phyloP scores from a whole-genome alignment of 768 basidiomycete species.

The Mycena leptocephala region DNA sequence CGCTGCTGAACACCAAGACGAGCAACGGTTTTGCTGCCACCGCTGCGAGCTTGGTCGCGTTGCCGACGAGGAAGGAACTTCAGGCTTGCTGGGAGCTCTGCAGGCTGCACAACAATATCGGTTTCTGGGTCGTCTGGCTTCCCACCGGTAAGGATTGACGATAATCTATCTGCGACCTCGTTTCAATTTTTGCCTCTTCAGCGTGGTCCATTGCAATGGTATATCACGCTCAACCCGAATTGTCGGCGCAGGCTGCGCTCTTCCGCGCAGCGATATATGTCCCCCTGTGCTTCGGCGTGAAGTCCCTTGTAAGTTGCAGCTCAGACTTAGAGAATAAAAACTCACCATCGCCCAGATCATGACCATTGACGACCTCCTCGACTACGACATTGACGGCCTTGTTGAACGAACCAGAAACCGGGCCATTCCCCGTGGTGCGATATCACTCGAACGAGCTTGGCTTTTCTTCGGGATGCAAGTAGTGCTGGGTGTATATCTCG shows the following conservation, averaged over 20 bases:
- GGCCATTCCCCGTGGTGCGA: conserved; percentile 46
- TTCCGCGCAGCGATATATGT: conserved; percentile 41
- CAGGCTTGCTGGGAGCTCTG: conserved; percentile 50
- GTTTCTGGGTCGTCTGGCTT: conserved; percentile 48
- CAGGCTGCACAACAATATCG: conserved; percentile 49
- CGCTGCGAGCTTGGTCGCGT: conserved; percentile 10
- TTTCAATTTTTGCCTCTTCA: not conserved
- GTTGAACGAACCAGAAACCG: conserved; percentile 45
- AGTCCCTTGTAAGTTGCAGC: conserved; percentile 43
- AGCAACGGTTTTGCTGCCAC: not conserved
- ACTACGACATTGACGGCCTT: conserved; percentile 45
- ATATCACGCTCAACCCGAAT: conserved; percentile 42
- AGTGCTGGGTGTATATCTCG: conserved; percentile 38
- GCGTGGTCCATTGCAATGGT: conserved; percentile 52
- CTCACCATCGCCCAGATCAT: conserved; percentile 42
- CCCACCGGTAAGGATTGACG: conserved; percentile 38
- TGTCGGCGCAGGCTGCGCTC: conserved; percentile 35
- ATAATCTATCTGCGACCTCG: not conserved
- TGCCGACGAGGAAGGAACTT: conserved; percentile 40
- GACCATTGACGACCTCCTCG: conserved; percentile 51
- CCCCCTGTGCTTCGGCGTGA: conserved; percentile 47
- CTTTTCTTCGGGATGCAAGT: conserved; percentile 45
- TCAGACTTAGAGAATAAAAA: not conserved
- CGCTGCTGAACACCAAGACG: not conserved
- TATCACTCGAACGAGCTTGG: conserved; percentile 45